Percentiles rank a stretch among this genome's conserved stretches.
Evolutionary conservation across 192 early-diverging fungal species (phyloP).

Genomic region (Coemansia sp.): DNA sequence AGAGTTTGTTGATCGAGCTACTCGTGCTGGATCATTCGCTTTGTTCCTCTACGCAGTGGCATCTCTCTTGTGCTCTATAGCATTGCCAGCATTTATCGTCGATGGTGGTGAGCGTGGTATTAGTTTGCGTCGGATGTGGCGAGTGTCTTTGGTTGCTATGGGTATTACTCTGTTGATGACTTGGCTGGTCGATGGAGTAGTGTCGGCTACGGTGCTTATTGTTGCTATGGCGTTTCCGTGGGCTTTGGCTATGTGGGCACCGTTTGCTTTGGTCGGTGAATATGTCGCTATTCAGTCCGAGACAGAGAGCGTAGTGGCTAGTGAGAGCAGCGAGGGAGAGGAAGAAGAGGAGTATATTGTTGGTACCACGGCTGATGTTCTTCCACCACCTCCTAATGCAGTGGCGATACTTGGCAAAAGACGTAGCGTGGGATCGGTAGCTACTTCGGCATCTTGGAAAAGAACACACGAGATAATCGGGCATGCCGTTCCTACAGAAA

Average conservation of each 20-base stretch:
- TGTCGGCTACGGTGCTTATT: constrained; percentile 68
- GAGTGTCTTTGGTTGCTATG: constrained; percentile 69
- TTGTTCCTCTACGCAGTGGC: constrained; percentile 80
- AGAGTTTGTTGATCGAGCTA: constrained; percentile 61
- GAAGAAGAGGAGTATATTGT: constrained; percentile 36
- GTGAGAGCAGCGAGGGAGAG: constrained; percentile 2
- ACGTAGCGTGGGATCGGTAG: background rate
- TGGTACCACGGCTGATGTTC: constrained; percentile 12
- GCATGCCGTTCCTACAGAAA: constrained; percentile 13
- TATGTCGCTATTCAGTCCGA: constrained; percentile 40
- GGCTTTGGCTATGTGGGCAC: constrained; percentile 89
- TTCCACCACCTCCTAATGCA: constrained; percentile 4
- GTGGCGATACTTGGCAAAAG: background rate
- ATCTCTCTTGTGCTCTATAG: constrained; percentile 60
- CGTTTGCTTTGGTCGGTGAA: constrained; percentile 87
- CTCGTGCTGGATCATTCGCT: constrained; percentile 85
- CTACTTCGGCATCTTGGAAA: constrained; percentile 15
- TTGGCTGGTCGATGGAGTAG: constrained; percentile 62
- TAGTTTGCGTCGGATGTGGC: constrained; percentile 65
- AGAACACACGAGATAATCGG: constrained; percentile 3
- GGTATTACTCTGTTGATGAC: constrained; percentile 67
- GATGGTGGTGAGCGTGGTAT: constrained; percentile 11
- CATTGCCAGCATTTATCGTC: constrained; percentile 37
- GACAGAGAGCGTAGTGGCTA: background rate
- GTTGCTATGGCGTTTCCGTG: constrained; percentile 81